Conservation (phyloP, 2,329 filamentous ascomycete genomes). For the Penicillium frequentans region DNA sequence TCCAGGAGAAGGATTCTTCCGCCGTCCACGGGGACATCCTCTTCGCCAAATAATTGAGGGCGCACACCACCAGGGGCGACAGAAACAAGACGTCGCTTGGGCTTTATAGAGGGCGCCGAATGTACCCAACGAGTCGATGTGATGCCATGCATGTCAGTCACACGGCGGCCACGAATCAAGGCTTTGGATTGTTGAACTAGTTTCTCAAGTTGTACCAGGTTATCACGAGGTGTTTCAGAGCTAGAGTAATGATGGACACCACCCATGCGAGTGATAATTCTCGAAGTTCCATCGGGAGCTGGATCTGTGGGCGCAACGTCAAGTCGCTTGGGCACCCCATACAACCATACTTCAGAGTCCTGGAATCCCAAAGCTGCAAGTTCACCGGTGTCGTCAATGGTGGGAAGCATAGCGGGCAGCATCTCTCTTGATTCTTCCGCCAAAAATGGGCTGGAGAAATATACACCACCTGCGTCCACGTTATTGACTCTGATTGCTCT, state of each 20-base stretch:
- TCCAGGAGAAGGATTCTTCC: constrained; percentile 72
- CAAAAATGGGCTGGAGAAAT: constrained; percentile 69
- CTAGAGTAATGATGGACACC: constrained; percentile 17
- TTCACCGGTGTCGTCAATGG: constrained; percentile 68
- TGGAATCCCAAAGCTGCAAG: constrained; percentile 73
- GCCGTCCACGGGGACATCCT: constrained; percentile 75
- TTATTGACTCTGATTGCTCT: constrained; percentile 74
- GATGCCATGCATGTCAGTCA: constrained; percentile 65
- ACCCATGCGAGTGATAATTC: constrained; percentile 10
- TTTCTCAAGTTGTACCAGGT: constrained; percentile 33
- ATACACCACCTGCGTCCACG: constrained; percentile 72
- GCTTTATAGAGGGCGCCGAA: constrained; percentile 47
- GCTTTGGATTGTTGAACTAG: constrained; percentile 58
- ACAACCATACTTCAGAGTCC: constrained; percentile 72
- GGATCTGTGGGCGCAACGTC: constrained; percentile 52
- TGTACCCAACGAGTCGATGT: constrained; percentile 72
- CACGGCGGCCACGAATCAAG: constrained; percentile 66
- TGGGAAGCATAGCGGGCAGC: constrained; percentile 67
- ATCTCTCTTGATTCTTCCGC: constrained; percentile 54
- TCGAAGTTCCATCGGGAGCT: constrained; percentile 5
- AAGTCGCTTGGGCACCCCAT: constrained; percentile 72
- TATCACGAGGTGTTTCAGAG: constrained; percentile 19
- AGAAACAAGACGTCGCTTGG: constrained; percentile 57
- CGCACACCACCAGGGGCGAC: constrained; percentile 69
- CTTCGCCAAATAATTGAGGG: constrained; percentile 63